Base-by-base conservation (phyloP, 257 asterid species). In the Solanum etuberosum region DNA sequence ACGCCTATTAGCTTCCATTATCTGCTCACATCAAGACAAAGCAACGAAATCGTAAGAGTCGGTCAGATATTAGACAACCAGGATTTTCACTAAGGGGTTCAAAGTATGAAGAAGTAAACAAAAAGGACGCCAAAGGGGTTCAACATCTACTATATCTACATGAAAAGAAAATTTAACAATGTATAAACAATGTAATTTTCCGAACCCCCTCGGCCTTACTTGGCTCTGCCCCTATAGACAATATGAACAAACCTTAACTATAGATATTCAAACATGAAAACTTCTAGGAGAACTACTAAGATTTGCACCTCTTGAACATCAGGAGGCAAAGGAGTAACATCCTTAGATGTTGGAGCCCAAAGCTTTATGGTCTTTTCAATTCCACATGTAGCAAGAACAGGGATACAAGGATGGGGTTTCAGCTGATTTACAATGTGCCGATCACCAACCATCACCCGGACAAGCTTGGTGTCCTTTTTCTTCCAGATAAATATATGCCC, bases 401-500 rank as follows among this genome's bases (percentile, higher is more conserved):
- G 96, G 59, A 90, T 87, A 57, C 65, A 73, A 9, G 98, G 98
- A 91, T 94, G 94, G 34, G 93, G 86, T 73, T 94, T 96, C 67
- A 92, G 89, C 89, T 93, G 98, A 91, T 95, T 95, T 35, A 95
- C 93, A 7, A 94, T 89, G 43, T 91, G 93, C 37, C 88, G 85
- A 90, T 95, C 98, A 7, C 96, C 98, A 3, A 88, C 76, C 98
- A 94, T 90, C 89, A 94, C 10, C 80, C 96, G 94, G 86, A 94
- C 94, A 82, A 94, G 93, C 63, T 91, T 88, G 31, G 92, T 88
- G 7, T 91, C 92, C 89, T 92, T 94, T 88, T 95, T 95, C 91
- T 90, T 93, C 98, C 98, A 96, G 81, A 96, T 89, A 85, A 93
- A 96, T 42, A 94, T 90, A 77, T 91, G 95, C 76, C 98, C 98